These are phyloP conservation scores for Cladophialophora bantiana DNA, from an alignment of 2,329 filamentous ascomycete species.

Conservation along the genomic window DNA sequence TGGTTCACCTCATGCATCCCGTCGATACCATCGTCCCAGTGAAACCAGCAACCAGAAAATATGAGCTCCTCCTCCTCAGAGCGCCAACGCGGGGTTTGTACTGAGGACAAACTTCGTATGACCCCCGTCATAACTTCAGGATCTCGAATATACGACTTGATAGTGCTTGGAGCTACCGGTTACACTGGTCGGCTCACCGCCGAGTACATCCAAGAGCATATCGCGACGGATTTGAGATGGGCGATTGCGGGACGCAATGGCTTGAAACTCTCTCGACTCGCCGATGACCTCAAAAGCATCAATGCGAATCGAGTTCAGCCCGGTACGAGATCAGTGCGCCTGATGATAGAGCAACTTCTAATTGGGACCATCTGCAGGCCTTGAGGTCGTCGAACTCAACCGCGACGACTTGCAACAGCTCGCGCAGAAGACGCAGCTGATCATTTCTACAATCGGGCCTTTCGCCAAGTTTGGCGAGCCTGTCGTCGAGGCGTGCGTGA, in stretches of 20 bases:
- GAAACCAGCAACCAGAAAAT: too few relatives aligned
- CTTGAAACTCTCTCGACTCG: conserved; percentile 73
- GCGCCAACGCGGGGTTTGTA: too few relatives aligned
- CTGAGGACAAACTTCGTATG: too few relatives aligned
- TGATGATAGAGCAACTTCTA: too few relatives aligned
- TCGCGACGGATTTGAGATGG: conserved; percentile 84
- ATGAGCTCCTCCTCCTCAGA: too few relatives aligned
- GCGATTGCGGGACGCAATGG: conserved; percentile 81
- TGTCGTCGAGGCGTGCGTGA: conserved; percentile 68
- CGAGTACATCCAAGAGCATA: conserved; percentile 72
- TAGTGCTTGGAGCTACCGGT: conserved; percentile 74
- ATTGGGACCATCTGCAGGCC: background rate
- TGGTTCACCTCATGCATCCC: too few relatives aligned
- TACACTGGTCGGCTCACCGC: conserved; percentile 81
- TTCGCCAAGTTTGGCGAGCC: conserved; percentile 68
- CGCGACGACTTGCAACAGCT: conserved; percentile 58
- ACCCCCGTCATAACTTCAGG: conserved; percentile 46
- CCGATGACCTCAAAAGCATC: conserved; percentile 62
- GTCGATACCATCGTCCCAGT: too few relatives aligned
- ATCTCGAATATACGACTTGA: conserved; percentile 64
- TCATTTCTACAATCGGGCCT: conserved; percentile 67
- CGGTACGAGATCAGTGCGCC: conserved; percentile 47
- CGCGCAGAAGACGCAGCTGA: conserved; percentile 61
- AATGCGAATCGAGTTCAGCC: conserved; percentile 74
- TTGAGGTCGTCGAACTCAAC: conserved; percentile 45